A percentile compares a stretch with the other conserved stretches of the same genome.
phyloP scores from a whole-genome alignment of 2,329 filamentous ascomycete genomes.

The Leptodontidium sp. region DNA sequence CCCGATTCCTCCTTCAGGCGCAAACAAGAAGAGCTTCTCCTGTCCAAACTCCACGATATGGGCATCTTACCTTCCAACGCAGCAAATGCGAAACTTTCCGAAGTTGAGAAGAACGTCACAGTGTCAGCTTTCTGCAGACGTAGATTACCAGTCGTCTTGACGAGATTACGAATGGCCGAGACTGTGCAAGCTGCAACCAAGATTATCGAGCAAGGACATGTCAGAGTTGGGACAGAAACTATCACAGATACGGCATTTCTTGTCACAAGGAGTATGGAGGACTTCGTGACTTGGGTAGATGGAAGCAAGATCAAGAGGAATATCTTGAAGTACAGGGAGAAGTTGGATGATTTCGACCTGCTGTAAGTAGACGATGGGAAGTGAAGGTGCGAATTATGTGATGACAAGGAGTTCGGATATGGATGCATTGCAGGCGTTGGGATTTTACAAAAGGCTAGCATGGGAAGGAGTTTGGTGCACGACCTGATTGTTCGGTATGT shows the following conservation, averaged over 20 bases:
- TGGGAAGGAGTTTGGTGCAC: background rate
- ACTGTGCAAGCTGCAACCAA: conserved; percentile 84
- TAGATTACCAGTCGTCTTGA: conserved; percentile 90
- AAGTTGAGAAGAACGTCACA: conserved; percentile 87
- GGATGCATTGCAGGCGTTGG: conserved; percentile 20
- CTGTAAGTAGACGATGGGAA: conserved; percentile 58
- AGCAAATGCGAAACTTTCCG: conserved; percentile 74
- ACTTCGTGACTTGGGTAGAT: conserved; percentile 96
- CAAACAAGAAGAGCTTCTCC: conserved; percentile 85
- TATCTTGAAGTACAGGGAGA: conserved; percentile 93
- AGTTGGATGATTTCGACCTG: conserved; percentile 95
- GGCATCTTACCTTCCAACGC: conserved; percentile 77
- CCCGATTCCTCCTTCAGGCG: conserved; percentile 78
- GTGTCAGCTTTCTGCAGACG: conserved; percentile 89
- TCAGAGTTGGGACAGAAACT: conserved; percentile 88
- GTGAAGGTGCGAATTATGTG: background rate
- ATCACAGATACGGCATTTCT: conserved; percentile 90
- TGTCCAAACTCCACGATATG: conserved; percentile 94
- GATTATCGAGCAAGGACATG: conserved; percentile 93
- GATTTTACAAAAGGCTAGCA: background rate
- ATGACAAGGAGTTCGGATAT: conserved; percentile 20
- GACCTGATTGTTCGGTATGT: background rate
- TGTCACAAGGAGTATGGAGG: conserved; percentile 89
- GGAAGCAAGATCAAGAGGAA: conserved; percentile 97
- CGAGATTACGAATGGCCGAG: conserved; percentile 88